Conservation (phyloP, 306 rosid genomes). For the Begonia masoniana region DNA sequence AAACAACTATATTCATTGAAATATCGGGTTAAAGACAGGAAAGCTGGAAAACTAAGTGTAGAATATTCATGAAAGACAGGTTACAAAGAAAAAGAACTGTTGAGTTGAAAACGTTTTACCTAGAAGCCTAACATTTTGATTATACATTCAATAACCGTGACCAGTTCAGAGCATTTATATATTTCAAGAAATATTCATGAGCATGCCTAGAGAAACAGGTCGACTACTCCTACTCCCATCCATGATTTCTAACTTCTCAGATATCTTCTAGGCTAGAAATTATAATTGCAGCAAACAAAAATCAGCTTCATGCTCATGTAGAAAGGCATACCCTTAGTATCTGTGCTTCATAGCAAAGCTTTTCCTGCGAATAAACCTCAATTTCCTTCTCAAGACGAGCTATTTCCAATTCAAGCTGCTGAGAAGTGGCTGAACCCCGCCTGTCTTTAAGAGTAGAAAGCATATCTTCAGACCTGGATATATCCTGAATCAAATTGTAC, state of each 20-base stretch:
- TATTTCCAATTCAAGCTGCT: constrained; percentile 47
- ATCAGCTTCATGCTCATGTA: no score
- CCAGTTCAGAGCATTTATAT: no score
- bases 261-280: background rate
- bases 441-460: constrained; percentile 63
- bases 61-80: no score
- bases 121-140: no score
- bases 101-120: no score
- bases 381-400: constrained; percentile 82
- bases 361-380: constrained; percentile 78
- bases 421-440: constrained; percentile 59
- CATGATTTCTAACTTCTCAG: background rate
- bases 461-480: constrained; percentile 81
- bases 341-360: constrained; percentile 87
- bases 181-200: no score
- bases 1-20: no score
- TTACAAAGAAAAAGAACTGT: no score
- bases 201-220: no score
- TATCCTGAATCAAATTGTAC: constrained; percentile 45
- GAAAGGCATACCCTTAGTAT: constrained; percentile 55
- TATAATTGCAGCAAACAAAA: background rate
- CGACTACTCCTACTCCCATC: background rate
- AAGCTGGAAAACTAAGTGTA: no score
- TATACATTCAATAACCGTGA: no score
- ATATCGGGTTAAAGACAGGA: no score